Conservation (phyloP, 345 rosid genomes). For the Draba incana region DNA sequence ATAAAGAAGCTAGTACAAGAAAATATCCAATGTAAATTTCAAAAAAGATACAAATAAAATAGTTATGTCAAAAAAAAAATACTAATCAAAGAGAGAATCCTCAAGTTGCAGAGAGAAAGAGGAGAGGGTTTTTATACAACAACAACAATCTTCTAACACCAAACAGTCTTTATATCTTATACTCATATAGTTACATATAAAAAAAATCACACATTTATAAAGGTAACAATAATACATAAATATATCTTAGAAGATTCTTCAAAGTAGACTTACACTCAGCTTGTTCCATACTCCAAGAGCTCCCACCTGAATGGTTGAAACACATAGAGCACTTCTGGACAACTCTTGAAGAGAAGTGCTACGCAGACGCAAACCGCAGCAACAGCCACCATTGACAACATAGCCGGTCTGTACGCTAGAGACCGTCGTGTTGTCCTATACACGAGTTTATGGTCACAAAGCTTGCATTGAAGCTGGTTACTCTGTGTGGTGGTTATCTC, state of each 20-base stretch:
- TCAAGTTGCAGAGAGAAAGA: constrained; percentile 26
- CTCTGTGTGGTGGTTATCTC: constrained; percentile 54
- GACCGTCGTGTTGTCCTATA: constrained; percentile 55
- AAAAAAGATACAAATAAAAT: background rate
- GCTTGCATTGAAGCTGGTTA: constrained; percentile 55
- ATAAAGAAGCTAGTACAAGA: constrained; percentile 5
- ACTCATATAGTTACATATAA: constrained; percentile 40
- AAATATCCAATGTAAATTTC: constrained; percentile 26
- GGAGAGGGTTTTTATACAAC: constrained; percentile 31
- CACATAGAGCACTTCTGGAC: constrained; percentile 85
- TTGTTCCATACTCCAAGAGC: constrained; percentile 77
- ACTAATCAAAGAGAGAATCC: constrained; percentile 30
- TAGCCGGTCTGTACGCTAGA: constrained; percentile 84
- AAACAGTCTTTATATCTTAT: constrained; percentile 37
- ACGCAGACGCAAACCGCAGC: constrained; percentile 99
- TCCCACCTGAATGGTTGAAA: constrained; percentile 99
- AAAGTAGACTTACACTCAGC: constrained; percentile 41
- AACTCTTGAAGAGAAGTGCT: constrained; percentile 95
- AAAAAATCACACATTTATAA: constrained; percentile 36
- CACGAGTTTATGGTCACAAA: constrained; percentile 65
- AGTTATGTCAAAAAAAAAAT: constrained; percentile 33
- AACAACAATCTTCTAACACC: constrained; percentile 34
- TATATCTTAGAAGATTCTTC: constrained; percentile 25
- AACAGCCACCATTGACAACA: constrained; percentile 94
- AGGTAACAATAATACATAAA: constrained; percentile 16